Evolutionary conservation across 208 protist species (phyloP).

Genomic region (Trypanosoma mega): DNA sequence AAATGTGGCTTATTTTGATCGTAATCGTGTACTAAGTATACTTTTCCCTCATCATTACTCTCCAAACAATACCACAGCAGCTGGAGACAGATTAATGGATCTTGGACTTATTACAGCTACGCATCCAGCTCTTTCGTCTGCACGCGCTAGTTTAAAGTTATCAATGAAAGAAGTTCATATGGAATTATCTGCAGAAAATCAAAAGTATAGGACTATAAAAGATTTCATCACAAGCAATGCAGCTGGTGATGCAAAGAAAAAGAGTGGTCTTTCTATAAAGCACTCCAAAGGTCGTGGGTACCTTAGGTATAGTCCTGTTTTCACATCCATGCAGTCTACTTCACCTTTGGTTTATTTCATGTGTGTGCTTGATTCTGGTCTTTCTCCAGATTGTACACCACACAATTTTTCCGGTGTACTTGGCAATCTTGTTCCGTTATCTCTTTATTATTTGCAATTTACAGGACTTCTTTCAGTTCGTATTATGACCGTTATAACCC

Average conservation of each 20-base stretch:
- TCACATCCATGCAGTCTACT: constrained; percentile 47
- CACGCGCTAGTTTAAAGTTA: constrained; percentile 50
- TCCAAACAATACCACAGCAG: constrained; percentile 43
- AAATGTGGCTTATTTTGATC: constrained; percentile 60
- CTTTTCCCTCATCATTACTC: constrained; percentile 69
- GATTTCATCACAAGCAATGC: constrained; percentile 58
- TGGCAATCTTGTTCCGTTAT: constrained; percentile 70
- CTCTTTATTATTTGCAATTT: constrained; percentile 86
- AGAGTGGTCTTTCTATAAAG: constrained; percentile 39
- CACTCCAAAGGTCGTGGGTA: constrained; percentile 79
- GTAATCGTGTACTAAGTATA: constrained; percentile 56
- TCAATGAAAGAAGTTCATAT: constrained; percentile 58
- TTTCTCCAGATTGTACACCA: constrained; percentile 57
- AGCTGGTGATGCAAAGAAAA: constrained; percentile 28
- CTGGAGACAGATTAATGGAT: constrained; percentile 79
- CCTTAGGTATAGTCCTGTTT: constrained; percentile 78
- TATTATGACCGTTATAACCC: constrained; percentile 82
- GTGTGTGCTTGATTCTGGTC: constrained; percentile 57
- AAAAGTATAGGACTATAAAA: constrained; percentile 45
- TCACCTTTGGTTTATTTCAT: constrained; percentile 75
- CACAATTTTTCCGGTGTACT: constrained; percentile 76
- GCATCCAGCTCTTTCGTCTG: constrained; percentile 65
- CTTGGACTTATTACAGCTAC: constrained; percentile 72
- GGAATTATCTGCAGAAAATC: constrained; percentile 50
- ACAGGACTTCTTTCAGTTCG: constrained; percentile 71